phyloP scores from a whole-genome alignment of 176 grass and related monocot genomes.

The Avena atlantica region DNA sequence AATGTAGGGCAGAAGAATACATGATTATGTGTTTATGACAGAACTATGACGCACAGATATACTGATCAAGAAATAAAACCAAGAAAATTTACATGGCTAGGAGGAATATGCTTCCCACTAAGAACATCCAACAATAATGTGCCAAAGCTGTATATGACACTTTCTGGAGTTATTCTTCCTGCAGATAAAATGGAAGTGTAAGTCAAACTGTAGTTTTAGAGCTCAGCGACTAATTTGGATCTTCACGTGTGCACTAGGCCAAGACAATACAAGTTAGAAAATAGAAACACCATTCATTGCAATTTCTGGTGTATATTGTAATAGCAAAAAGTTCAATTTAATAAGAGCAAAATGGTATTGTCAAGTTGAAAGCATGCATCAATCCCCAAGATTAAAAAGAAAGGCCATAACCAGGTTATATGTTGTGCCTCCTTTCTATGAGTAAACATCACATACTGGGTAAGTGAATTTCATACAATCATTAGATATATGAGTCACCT shows the following conservation, averaged over 20 bases:
- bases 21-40: constrained; percentile 18
- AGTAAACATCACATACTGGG: background rate
- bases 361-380: background rate
- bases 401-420: background rate
- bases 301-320: background rate
- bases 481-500: background rate
- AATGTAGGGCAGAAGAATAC: background rate
- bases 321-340: constrained; percentile 3
- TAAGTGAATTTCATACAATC: background rate
- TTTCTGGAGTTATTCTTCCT: constrained; percentile 93
- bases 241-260: constrained; percentile 17
- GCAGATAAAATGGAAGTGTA: constrained; percentile 40
- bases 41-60: background rate
- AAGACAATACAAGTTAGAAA: constrained; percentile 20
- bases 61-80: constrained; percentile 24
- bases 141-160: constrained; percentile 92
- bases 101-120: constrained; percentile 96
- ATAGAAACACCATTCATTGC: background rate
- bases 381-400: background rate
- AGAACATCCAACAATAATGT: constrained; percentile 89
- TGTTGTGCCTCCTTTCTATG: background rate
- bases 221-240: background rate
- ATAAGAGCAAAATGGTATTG: constrained; percentile 15
- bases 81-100: constrained; percentile 77
- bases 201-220: background rate